Conservation (phyloP, 192 early-diverging fungal genomes). For the Coemansia sp. region DNA sequence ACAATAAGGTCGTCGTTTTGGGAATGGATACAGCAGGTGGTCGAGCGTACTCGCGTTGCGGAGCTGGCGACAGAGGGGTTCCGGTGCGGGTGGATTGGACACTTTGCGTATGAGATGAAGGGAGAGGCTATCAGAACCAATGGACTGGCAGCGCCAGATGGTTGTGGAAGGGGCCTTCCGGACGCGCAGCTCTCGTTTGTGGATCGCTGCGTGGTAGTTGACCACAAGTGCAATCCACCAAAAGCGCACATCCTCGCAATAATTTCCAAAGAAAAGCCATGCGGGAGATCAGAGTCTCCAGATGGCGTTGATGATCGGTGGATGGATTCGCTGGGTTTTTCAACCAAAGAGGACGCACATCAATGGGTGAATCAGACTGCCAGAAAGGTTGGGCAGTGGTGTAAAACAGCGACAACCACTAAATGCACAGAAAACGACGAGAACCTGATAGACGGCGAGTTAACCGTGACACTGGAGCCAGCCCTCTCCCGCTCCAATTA, state of each 20-base stretch:
- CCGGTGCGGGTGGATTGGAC: conserved; percentile 83
- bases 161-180: conserved; percentile 45
- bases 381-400: background rate
- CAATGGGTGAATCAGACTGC: conserved; percentile 15
- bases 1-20: conserved; percentile 54
- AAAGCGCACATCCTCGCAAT: conserved; percentile 24
- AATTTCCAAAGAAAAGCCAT: background rate
- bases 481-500: conserved; percentile 45
- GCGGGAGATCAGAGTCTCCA: too few species aligned
- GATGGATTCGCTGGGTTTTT: conserved; percentile 18
- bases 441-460: background rate
- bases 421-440: background rate
- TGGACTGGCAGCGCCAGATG: background rate
- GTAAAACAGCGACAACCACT: background rate
- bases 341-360: conserved; percentile 5
- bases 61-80: conserved; percentile 58
- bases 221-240: conserved; percentile 49
- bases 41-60: conserved; percentile 19
- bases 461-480: background rate
- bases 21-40: conserved; percentile 61
- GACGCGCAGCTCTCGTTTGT: conserved; percentile 77
- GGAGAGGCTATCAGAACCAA: conserved; percentile 50
- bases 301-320: background rate
- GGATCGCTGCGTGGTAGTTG: conserved; percentile 73
- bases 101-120: conserved; percentile 95